phyloP scores from a whole-genome alignment of 495 filamentous ascomycete species.

The Patellaria atrata region DNA sequence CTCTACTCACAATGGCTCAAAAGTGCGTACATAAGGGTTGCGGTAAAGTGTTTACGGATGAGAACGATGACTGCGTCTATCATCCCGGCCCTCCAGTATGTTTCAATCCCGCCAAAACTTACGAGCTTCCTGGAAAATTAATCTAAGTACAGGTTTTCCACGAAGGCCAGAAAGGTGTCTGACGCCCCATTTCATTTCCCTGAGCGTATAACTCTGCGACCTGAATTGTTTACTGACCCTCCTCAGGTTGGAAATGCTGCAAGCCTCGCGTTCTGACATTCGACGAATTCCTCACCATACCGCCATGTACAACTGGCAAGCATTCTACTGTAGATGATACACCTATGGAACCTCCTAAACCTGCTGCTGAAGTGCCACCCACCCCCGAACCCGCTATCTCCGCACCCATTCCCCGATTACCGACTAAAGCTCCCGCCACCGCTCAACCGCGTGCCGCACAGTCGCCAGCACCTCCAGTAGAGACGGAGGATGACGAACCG shows the following conservation, averaged over 20 bases:
- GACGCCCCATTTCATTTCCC: conserved; percentile 8
- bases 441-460: conserved; percentile 31
- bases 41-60: conserved; percentile 72
- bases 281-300: conserved; percentile 91
- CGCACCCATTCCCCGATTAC: conserved; percentile 9
- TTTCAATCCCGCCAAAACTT: no score
- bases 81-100: conserved; percentile 84
- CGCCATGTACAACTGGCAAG: conserved; percentile 85
- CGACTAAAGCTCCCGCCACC: conserved; percentile 7
- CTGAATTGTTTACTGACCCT: conserved; percentile 9
- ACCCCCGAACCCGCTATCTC: conserved; percentile 8
- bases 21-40: conserved; percentile 97
- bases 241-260: conserved; percentile 94
- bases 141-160: no score
- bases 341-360: conserved; percentile 25
- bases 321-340: conserved; percentile 79
- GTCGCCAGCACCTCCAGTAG: conserved; percentile 50
- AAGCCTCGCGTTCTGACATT: conserved; percentile 96
- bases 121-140: no score
- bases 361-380: conserved; percentile 6
- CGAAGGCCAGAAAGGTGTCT: conserved; percentile 93
- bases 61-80: conserved; percentile 75
- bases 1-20: conserved; percentile 45
- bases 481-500: conserved; percentile 80
- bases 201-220: no score